Conservation (phyloP, 495 filamentous ascomycete species). For the Aspergillus saccharolyticus region DNA sequence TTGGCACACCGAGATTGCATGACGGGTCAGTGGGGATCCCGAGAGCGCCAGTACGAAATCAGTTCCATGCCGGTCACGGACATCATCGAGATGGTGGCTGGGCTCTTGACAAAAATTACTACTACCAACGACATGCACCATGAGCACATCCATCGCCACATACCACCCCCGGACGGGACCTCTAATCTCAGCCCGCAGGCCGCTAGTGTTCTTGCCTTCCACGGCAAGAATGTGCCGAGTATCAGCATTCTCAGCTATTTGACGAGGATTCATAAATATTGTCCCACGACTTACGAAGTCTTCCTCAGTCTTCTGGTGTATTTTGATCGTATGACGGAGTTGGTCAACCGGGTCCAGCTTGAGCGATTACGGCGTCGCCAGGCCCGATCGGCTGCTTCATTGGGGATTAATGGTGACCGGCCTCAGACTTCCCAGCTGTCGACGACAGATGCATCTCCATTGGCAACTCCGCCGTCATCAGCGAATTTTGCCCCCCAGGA, state of each 20-base stretch:
- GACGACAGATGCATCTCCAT: conserved; percentile 22
- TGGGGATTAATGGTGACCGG: conserved; percentile 8
- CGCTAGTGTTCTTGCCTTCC: conserved; percentile 93
- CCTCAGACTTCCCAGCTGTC: conserved; percentile 15
- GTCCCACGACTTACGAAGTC: conserved; percentile 96
- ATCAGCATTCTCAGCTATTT: conserved; percentile 97
- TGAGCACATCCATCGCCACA: conserved; percentile 68
- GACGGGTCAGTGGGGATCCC: conserved; percentile 41
- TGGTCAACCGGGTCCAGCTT: conserved; percentile 72
- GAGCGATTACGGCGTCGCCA: conserved; percentile 38
- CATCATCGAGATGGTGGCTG: conserved; percentile 99
- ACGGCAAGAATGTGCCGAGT: conserved; percentile 96
- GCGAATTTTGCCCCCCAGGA: conserved; percentile 32
- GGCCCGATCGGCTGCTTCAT: conserved; percentile 15
- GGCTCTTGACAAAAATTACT: conserved; percentile 96
- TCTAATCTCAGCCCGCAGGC: conserved; percentile 69
- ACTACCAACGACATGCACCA: conserved; percentile 94
- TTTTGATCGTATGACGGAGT: conserved; percentile 97
- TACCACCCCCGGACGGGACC: conserved; percentile 61
- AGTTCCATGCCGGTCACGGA: conserved; percentile 96
- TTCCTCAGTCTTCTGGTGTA: conserved; percentile 94
- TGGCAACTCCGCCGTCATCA: conserved; percentile 37
- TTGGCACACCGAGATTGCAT: conserved; percentile 45
- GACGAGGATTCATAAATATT: conserved; percentile 97
- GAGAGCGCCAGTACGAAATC: conserved; percentile 76